Evolutionary conservation across 768 basidiomycete species (phyloP), one percentile per base, ranked within the genome.

Genomic region (Naganishia kalamii): DNA sequence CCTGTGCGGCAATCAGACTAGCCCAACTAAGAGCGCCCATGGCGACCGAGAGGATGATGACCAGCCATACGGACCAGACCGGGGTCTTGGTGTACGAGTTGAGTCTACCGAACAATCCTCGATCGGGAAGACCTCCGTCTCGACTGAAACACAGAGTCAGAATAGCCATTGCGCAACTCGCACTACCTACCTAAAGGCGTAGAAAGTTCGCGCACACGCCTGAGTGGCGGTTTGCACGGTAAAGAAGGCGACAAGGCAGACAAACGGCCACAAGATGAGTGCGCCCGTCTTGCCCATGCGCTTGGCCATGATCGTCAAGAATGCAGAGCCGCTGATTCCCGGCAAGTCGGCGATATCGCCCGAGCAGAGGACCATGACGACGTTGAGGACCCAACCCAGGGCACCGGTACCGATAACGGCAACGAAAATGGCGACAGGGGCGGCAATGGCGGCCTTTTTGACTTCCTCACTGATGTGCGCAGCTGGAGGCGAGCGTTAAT

Each of bases 371-470:
- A 92, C 83, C 32, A 91, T 77, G 4, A 90, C 86, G 68, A 94
- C 88, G 77, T 92, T 94, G 66, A 92, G 82, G 10, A 92, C 71
- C 90, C 90, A 92, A 35, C 90, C 89, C 67, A 90, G 82, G 8
- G 65, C 67, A 52, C 79, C 78, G n/a, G 78, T 80, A 3, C 77
- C 77, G 69, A 78, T 67, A 47, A 79, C 79, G 47, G 79, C 79
- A 23, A 79, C 75, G 67, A 78, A 79, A 69, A 80, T 79, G 29
- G 79, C 78, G 43, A 77, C 78, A 32, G 79, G 79, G 15, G 79
- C 79, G 35, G 79, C 80, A 61, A 79, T 72, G 37, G 76, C 72
- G 0, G 80, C 80, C 30, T 74, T 69, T 65, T 77, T 71, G 61
- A 80, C 79, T 57, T 80, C 79, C 60, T 80, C 78, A 68, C 71